Evolutionary conservation across 2,329 filamentous ascomycete genomes (phyloP).

Genomic region (Neodidymelliopsis sp.): DNA sequence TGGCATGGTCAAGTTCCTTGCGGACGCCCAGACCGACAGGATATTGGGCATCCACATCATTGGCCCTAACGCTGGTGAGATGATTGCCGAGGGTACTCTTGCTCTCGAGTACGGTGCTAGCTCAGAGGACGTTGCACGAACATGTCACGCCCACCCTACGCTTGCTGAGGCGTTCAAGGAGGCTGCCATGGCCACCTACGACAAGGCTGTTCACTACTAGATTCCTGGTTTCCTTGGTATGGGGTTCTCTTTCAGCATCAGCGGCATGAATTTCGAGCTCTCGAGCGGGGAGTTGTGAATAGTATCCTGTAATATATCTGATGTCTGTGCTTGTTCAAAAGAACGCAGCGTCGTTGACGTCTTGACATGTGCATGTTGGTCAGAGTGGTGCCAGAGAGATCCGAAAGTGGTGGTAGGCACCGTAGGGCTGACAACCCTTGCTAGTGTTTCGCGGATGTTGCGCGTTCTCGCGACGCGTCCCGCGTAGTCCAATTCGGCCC

Average conservation of each 20-base stretch:
- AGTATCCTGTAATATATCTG: conserved; percentile 50
- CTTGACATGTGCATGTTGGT: not conserved
- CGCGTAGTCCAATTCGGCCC: conserved; percentile 36
- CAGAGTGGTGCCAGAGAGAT: conserved; percentile 7
- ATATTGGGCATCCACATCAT: conserved; percentile 97
- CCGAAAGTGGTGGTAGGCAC: too few species aligned
- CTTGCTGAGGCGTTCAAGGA: conserved; percentile 99
- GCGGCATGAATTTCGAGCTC: conserved; percentile 44
- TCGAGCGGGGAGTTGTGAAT: conserved; percentile 50
- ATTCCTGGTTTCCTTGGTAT: conserved; percentile 35
- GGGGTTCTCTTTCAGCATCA: conserved; percentile 43
- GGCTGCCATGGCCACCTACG: conserved; percentile 96
- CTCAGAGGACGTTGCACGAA: conserved; percentile 75
- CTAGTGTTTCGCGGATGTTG: conserved; percentile 20
- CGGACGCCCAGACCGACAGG: conserved; percentile 94
- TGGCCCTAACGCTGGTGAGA: conserved; percentile 94
- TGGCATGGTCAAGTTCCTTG: conserved; percentile 95
- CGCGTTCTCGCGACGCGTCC: conserved; percentile 37
- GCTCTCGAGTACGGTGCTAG: conserved; percentile 96
- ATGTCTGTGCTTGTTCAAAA: conserved; percentile 40
- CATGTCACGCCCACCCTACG: conserved; percentile 95
- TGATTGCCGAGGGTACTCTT: conserved; percentile 97
- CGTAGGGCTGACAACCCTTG: conserved; percentile 31
- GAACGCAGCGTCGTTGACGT: conserved; percentile 23
- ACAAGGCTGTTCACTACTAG: conserved; percentile 93